A percentile compares a stretch with the other conserved stretches of the same genome.
These are phyloP conservation scores for Leucocoprinus leucothites DNA, from an alignment of 768 basidiomycete species.

Conservation along the genomic window DNA sequence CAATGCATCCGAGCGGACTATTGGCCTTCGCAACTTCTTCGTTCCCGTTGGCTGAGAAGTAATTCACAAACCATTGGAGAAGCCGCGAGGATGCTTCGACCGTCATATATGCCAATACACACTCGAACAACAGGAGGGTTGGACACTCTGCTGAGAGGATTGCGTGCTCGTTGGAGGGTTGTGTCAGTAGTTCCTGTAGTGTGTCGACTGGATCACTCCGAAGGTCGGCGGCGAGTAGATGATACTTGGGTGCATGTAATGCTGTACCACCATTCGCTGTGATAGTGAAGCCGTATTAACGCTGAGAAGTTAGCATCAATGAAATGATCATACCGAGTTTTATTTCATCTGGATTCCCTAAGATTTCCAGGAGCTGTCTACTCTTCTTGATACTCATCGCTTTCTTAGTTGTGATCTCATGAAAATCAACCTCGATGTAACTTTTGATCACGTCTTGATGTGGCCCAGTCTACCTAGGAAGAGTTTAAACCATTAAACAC, in stretches of 20 bases:
- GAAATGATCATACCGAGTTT: conserved; percentile 34
- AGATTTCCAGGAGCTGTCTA: conserved; percentile 44
- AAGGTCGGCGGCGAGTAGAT: conserved; percentile 77
- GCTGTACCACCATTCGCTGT: conserved; percentile 62
- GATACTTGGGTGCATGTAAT: conserved; percentile 55
- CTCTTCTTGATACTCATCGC: conserved; percentile 75
- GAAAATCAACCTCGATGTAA: conserved; percentile 92
- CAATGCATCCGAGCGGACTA: conserved; percentile 49
- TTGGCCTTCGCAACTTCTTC: conserved; percentile 6
- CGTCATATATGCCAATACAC: conserved; percentile 86
- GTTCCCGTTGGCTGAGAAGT: conserved; percentile 31
- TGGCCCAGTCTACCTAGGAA: conserved; percentile 51
- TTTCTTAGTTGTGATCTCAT: conserved; percentile 81
- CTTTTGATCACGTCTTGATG: conserved; percentile 43
- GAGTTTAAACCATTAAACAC: background rate
- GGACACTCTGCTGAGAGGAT: conserved; percentile 63
- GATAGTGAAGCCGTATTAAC: conserved; percentile 4
- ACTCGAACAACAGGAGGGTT: conserved; percentile 89
- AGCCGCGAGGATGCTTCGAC: conserved; percentile 55
- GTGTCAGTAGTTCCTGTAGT: conserved; percentile 26
- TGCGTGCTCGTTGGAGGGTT: conserved; percentile 23
- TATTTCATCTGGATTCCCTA: conserved; percentile 46
- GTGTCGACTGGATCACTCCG: conserved; percentile 50
- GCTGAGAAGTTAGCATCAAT: background rate
- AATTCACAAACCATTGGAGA: conserved; percentile 70